A percentile compares a stretch with the other conserved stretches of the same genome.
Evolutionary conservation across 768 basidiomycete genomes (phyloP).

Genomic region (Xerocomellus intermedius): DNA sequence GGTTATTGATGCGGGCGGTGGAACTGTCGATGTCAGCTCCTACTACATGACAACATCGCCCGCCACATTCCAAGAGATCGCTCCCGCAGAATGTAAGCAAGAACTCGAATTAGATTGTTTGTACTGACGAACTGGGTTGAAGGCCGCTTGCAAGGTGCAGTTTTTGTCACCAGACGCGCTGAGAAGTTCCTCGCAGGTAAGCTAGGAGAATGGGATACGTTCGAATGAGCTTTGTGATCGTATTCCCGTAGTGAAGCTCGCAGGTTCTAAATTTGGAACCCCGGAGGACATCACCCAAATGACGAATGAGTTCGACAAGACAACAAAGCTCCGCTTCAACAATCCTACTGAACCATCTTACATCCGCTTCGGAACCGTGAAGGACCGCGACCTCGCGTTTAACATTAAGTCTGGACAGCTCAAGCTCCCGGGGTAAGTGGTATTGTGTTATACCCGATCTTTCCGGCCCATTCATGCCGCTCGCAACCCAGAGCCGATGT

Average conservation of each 20-base stretch:
- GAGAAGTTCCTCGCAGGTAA: slow-evolving; percentile 39
- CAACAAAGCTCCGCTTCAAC: slow-evolving; percentile 46
- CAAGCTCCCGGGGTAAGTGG: slow-evolving; percentile 37
- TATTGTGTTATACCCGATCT: no score
- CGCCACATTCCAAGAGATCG: slow-evolving; percentile 46
- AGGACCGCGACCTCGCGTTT: slow-evolving; percentile 39
- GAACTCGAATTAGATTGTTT: neutral
- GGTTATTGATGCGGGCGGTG: slow-evolving; percentile 63
- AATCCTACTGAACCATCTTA: slow-evolving; percentile 40
- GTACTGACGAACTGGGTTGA: slow-evolving; percentile 1
- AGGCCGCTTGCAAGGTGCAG: slow-evolving; percentile 52
- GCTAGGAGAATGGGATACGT: neutral
- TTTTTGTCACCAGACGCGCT: slow-evolving; percentile 49
- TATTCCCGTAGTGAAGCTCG: slow-evolving; percentile 37
- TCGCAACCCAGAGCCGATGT: slow-evolving; percentile 25
- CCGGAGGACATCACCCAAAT: slow-evolving; percentile 44
- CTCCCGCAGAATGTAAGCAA: slow-evolving; percentile 42
- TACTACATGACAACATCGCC: slow-evolving; percentile 42
- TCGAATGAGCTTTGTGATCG: neutral
- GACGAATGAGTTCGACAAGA: slow-evolving; percentile 43
- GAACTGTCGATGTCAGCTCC: slow-evolving; percentile 58
- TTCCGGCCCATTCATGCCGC: neutral
- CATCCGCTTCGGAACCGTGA: slow-evolving; percentile 46
- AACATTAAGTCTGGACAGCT: slow-evolving; percentile 48
- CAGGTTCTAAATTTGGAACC: slow-evolving; percentile 39